These are phyloP conservation scores for Nyssa sinensis DNA, from an alignment of 148 eudicot genomes.

Conservation along the genomic window DNA sequence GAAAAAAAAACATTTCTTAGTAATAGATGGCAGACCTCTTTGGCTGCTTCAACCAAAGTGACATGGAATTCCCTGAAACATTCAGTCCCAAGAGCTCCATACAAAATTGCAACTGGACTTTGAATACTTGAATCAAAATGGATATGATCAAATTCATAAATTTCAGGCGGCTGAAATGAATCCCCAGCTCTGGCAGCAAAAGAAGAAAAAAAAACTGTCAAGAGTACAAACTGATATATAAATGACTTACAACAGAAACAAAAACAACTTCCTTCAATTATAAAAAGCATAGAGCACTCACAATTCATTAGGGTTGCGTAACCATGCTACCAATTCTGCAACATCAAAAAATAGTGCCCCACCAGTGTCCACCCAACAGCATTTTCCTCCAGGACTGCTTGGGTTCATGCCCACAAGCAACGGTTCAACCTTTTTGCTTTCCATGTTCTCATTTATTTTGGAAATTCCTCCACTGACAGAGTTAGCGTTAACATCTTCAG, in stretches of 20 bases:
- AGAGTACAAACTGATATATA: not conserved
- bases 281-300: conserved; percentile 36
- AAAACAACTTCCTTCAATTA: not conserved
- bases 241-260: not conserved
- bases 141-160: conserved; percentile 87
- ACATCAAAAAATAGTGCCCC: conserved; percentile 65
- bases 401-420: conserved; percentile 63
- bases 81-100: conserved; percentile 89
- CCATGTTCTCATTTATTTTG: conserved; percentile 28
- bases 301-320: conserved; percentile 46
- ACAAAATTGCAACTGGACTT: conserved; percentile 77
- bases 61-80: conserved; percentile 82
- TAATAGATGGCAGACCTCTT: conserved; percentile 44
- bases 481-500: conserved; percentile 47
- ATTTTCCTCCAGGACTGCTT: conserved; percentile 64
- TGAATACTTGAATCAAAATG: conserved; percentile 61
- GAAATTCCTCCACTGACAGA: conserved; percentile 33
- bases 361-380: conserved; percentile 98
- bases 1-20: not conserved
- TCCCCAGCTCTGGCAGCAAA: conserved; percentile 45
- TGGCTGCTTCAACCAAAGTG: conserved; percentile 70
- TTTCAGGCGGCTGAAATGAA: conserved; percentile 78
- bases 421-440: conserved; percentile 41
- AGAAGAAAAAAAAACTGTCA: conserved; percentile 8
- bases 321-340: conserved; percentile 57